Conservation (phyloP, 208 protist species). For the Leishmania lainsoni region DNA sequence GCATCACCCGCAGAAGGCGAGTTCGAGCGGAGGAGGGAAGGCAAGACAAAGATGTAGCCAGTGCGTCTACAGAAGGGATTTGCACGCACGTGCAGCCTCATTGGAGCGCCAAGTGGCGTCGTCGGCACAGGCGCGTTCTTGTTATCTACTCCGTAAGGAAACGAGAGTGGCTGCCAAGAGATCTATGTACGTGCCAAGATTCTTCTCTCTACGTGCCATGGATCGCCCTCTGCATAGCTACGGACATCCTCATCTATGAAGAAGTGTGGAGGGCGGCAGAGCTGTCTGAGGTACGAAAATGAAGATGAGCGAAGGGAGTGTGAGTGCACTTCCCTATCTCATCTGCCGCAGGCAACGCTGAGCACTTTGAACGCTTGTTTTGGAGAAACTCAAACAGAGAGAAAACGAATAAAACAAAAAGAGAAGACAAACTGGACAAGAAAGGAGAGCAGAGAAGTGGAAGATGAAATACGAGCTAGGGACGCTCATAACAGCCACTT, state of each 20-base stretch:
- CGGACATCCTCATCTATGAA: not conserved
- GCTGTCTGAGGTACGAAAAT: not conserved
- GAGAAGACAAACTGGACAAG: slow-evolving; percentile 27
- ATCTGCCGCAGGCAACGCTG: not conserved
- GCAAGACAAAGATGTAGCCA: not conserved
- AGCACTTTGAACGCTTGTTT: not conserved
- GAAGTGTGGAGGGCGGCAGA: not conserved
- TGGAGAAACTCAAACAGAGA: slow-evolving; percentile 8
- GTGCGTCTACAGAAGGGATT: not conserved
- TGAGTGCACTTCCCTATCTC: not conserved
- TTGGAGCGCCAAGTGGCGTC: not conserved
- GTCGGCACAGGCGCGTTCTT: not conserved
- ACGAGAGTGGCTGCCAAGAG: not conserved
- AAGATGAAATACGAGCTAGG: not conserved
- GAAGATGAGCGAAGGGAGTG: not conserved
- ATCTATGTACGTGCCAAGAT: not conserved
- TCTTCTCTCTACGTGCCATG: not conserved
- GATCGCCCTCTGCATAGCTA: not conserved
- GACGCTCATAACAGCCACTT: not conserved
- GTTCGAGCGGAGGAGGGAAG: not conserved
- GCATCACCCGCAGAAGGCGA: not conserved
- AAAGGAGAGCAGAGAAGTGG: not conserved
- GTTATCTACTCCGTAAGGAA: not conserved
- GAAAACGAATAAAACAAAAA: slow-evolving; percentile 13
- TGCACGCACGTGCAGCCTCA: not conserved